Evolutionary conservation across 2,329 filamentous ascomycete genomes (phyloP), one percentile per base, ranked within the genome.

Genomic region (Penicillium nordicum): DNA sequence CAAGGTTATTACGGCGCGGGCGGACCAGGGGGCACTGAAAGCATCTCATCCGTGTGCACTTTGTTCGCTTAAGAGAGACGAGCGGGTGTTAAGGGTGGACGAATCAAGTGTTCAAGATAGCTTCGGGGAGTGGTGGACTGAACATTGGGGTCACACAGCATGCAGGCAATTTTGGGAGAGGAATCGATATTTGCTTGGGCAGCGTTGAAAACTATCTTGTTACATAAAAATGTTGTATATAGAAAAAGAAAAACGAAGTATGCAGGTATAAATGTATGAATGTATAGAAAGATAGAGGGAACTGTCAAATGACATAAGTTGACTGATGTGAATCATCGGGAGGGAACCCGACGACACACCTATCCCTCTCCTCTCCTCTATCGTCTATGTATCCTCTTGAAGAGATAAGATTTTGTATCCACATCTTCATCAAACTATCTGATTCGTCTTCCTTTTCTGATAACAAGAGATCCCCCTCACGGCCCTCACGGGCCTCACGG

Each of bases 71-170:
- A 94, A 90, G 76, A 81, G 93, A 61, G 91, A 96, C 40, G 93
- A 97, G 76, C 82, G 93, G 48, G 80, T 97, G 11, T 73, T 78
- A 21, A 90, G 87, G 68, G 83, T 94, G 34, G 92, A 96, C 67
- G 78, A 86, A 40, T 56, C 53, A 50, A 81, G 87, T 27, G 85
- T 95, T 9, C 87, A 93, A 66, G 93, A 97, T 72, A 92, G 89
- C 71, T 97, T 97, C 78, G 92, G 91, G 12, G 93, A 97, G 77
- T 97, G 92, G 90, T 97, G 93, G 93, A 80, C 88, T 41, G 92
- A 97, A 44, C 88, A 93, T 72, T 92, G 91, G 88, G 90, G 88
- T 0, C 89, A 92, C 74, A 79, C 84, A 59, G 83, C 84, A 21
- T 97, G 93, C 74, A 84, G 84, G 70, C 88, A 88, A 60, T 96